Conservation (phyloP, 768 basidiomycete species). For the Ramaria sp. region DNA sequence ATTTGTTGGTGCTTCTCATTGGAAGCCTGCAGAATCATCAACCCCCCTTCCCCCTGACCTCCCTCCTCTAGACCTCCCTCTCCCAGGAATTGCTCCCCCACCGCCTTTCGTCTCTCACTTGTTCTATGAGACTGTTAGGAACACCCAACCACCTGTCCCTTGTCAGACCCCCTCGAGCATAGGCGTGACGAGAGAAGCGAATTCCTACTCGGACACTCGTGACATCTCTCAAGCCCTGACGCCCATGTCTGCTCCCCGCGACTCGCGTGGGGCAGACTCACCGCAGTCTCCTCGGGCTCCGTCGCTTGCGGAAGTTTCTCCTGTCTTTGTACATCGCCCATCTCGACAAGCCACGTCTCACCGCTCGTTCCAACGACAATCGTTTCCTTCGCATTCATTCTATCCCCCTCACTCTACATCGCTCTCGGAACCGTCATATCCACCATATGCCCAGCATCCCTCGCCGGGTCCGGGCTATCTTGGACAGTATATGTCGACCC, state of each 20-base stretch:
- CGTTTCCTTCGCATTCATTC: background rate
- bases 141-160: background rate
- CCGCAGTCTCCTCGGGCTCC: background rate
- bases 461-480: background rate
- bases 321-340: background rate
- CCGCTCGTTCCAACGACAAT: background rate
- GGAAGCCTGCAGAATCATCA: background rate
- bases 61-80: background rate
- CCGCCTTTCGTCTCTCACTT: background rate
- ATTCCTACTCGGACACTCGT: background rate
- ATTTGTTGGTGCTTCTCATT: background rate
- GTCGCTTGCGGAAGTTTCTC: background rate
- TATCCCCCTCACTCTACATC: background rate
- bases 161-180: background rate
- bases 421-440: background rate
- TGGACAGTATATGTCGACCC: constrained; percentile 8
- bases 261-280: background rate
- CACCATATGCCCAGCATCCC: background rate
- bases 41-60: background rate
- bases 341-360: background rate
- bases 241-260: background rate
- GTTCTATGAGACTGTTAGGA: constrained; percentile 9
- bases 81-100: too few relatives aligned
- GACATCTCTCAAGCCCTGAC: background rate
- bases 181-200: constrained; percentile 3